These are phyloP conservation scores for Drechslerella coelobrocha DNA, from an alignment of 2,329 filamentous ascomycete species.

Conservation along the genomic window DNA sequence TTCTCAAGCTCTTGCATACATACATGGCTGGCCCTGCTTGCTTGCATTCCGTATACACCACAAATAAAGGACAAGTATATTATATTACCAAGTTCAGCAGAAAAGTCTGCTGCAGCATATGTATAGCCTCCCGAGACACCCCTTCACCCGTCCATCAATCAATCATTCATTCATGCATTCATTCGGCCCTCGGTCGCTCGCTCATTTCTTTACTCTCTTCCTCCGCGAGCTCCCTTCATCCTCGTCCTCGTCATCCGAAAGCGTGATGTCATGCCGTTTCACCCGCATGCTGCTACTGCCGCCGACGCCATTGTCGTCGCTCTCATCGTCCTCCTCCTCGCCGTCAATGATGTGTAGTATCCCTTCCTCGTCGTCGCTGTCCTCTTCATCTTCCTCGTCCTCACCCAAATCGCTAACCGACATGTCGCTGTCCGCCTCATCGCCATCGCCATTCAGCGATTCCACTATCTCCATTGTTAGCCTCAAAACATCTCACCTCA, in stretches of 20 bases:
- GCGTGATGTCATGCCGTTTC: conserved; percentile 49
- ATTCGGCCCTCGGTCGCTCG: no score
- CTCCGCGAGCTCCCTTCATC: conserved; percentile 26
- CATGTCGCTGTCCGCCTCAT: conserved; percentile 66
- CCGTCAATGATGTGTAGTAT: conserved; percentile 50
- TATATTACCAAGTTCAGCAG: no score
- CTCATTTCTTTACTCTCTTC: conserved; percentile 48
- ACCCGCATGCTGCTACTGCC: conserved; percentile 37
- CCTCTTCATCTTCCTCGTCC: conserved; percentile 67
- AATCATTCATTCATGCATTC: no score
- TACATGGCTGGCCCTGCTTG: no score
- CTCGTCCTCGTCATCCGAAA: conserved; percentile 32
- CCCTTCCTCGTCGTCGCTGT: conserved; percentile 60
- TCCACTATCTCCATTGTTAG: conserved; percentile 62
- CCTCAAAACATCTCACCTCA: neutral
- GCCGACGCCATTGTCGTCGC: conserved; percentile 52
- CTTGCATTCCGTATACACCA: no score
- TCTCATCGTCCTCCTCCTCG: conserved; percentile 55
- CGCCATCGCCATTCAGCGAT: conserved; percentile 72
- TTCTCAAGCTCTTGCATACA: no score
- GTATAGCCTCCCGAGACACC: neutral
- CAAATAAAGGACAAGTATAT: no score
- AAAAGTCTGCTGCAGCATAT: no score
- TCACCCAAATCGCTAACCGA: conserved; percentile 63
- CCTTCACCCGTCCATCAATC: no score